Base-by-base conservation (phyloP, 495 filamentous ascomycete genomes). In the Cairneyella variabilis region DNA sequence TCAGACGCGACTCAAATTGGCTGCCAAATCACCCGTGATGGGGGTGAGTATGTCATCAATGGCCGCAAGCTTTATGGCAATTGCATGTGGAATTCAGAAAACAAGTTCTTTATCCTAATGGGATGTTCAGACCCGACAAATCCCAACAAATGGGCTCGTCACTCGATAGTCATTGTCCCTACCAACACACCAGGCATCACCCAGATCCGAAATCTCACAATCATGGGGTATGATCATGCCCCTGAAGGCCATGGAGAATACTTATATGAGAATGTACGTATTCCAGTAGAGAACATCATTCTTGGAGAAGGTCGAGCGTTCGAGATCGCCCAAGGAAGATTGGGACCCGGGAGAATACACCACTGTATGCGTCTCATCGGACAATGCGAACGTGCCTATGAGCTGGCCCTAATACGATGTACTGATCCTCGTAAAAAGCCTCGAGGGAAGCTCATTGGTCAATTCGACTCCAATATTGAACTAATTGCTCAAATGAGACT, bases 231-330 rank as follows among this genome's bases (percentile, higher is more conserved):
- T 50, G 67, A 73, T 54, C 61, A 67, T 53, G 70, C 70, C 1
- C 70, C 70, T 11, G 66, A 73, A 48, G 70, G 70, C 11, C 70
- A 73, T 48, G 70, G 69, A 34, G 67, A 73, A 50, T 69, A 66
- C 56, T 46, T 69, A 30, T 73, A 69, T 60, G 58, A 67, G 37
- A 64, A 73, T 61, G 69, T 70, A 14, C 57, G 69, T 14, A 56
- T 73, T 3, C 70, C 67, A 2, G 58, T 56, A 4, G 57, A 61
- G 39, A 70, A 70, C 57, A 68, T 73, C 48, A 69, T 73, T 46
- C 66, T 73, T 12, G 70, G 70, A 16, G 64, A 65, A 28, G 70
- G 70, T n/a, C 64, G 70, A 18, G 70, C 66, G 8, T 73, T 73
- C 53, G 70, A 73, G 51, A 73, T 73, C 50, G 66, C 66, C 12